phyloP scores from a whole-genome alignment of 2,329 filamentous ascomycete genomes.

The Phialophora verrucosa region DNA sequence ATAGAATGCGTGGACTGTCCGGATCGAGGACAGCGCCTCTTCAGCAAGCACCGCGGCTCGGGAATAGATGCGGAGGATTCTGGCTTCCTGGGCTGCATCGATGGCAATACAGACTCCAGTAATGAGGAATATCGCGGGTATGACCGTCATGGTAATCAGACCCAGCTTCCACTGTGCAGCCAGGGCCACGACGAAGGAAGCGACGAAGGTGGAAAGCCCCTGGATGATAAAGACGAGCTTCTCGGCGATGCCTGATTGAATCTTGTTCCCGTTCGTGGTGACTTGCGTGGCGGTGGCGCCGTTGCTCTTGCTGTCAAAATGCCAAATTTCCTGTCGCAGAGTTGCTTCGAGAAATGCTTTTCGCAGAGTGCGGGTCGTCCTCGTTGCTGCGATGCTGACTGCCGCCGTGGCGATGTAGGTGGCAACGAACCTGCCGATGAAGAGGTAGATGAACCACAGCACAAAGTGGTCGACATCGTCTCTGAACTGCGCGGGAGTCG shows the following conservation, averaged over 20 bases:
- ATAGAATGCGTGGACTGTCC: slow-evolving; percentile 58
- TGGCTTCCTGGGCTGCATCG: slow-evolving; percentile 35
- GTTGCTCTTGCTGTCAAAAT: slow-evolving; percentile 41
- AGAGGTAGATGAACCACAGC: slow-evolving; percentile 48
- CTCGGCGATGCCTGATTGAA: slow-evolving; percentile 51
- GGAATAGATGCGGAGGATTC: slow-evolving; percentile 48
- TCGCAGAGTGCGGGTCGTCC: slow-evolving; percentile 38
- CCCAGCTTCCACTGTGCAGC: slow-evolving; percentile 52
- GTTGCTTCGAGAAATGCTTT: slow-evolving; percentile 41
- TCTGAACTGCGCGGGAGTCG: slow-evolving; percentile 37
- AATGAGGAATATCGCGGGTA: slow-evolving; percentile 51
- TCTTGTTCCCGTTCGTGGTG: slow-evolving; percentile 43
- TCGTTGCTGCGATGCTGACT: slow-evolving; percentile 38
- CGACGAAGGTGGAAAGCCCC: slow-evolving; percentile 47
- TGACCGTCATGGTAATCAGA: slow-evolving; percentile 54
- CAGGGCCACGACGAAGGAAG: slow-evolving; percentile 50
- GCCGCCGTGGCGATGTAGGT: slow-evolving; percentile 44
- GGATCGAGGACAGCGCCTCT: slow-evolving; percentile 58
- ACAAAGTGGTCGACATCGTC: slow-evolving; percentile 33
- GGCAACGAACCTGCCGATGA: slow-evolving; percentile 44
- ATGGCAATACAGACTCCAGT: slow-evolving; percentile 39
- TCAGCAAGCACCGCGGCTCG: slow-evolving; percentile 56
- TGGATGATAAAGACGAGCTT: slow-evolving; percentile 46
- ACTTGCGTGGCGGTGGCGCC: slow-evolving; percentile 43
- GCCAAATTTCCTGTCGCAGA: slow-evolving; percentile 44